Evolutionary conservation across 306 rosid species (phyloP).

Genomic region (Aeschynomene evenia): DNA sequence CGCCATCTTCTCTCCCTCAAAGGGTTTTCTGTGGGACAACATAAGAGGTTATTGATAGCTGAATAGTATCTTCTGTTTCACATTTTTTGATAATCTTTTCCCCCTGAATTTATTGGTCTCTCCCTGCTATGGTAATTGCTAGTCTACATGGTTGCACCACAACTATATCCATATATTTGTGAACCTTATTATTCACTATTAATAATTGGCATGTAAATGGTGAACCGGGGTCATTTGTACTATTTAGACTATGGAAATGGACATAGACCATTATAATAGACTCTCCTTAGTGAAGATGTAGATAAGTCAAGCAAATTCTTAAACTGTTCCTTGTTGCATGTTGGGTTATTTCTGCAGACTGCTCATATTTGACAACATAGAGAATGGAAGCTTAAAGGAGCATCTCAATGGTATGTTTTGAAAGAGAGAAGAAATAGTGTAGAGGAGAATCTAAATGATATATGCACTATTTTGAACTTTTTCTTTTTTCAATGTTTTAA

Average conservation of each 20-base stretch:
- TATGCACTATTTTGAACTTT: conserved; percentile 24
- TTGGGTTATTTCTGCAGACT: conserved; percentile 48
- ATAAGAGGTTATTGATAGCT: conserved; percentile 58
- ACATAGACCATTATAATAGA: neutral
- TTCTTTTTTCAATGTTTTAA: conserved; percentile 27
- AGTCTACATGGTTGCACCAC: too few species aligned
- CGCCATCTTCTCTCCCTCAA: conserved; percentile 85
- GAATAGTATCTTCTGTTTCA: conserved; percentile 2
- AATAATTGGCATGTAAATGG: conserved; percentile 5
- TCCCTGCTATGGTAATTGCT: neutral
- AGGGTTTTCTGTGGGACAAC: conserved; percentile 64
- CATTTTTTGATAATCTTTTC: neutral
- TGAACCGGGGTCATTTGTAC: too few species aligned
- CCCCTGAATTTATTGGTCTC: neutral
- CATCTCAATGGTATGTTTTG: conserved; percentile 72
- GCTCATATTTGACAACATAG: conserved; percentile 72
- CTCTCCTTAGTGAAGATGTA: neutral
- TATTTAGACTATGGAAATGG: neutral
- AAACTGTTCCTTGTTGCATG: neutral
- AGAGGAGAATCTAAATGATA: conserved; percentile 2
- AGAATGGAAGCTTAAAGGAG: conserved; percentile 90
- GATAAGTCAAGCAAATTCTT: neutral
- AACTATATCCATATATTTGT: too few species aligned
- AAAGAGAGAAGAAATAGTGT: neutral
- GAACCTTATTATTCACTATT: neutral